Evolutionary conservation across 2,329 filamentous ascomycete genomes (phyloP).

Genomic region (Cladosporium velox): DNA sequence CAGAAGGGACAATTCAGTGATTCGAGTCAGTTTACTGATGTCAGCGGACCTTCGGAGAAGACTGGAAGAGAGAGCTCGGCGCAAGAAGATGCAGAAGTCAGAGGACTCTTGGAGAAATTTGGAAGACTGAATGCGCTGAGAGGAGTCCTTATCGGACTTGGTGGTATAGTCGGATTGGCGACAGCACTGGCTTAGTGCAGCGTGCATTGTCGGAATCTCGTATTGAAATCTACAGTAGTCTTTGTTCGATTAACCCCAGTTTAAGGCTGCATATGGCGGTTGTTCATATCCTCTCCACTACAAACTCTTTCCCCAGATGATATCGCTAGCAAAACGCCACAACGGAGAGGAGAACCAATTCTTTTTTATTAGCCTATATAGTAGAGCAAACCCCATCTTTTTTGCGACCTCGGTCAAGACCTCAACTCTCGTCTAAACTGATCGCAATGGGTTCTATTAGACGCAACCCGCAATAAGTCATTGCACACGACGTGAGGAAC

Average conservation of each 20-base stretch:
- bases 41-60: conserved; percentile 33
- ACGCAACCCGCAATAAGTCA: neutral
- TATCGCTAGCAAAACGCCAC: neutral
- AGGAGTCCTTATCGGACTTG: conserved; percentile 29
- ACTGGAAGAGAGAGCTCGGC: conserved; percentile 40
- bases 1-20: conserved; percentile 27
- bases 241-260: neutral
- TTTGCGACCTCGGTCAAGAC: neutral
- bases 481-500: neutral
- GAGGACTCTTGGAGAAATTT: conserved; percentile 39
- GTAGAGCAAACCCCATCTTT: neutral
- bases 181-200: neutral
- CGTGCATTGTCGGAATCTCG: neutral
- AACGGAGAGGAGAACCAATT: neutral
- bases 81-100: conserved; percentile 43
- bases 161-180: conserved; percentile 30
- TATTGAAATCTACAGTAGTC: neutral
- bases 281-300: neutral
- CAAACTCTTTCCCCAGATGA: neutral
- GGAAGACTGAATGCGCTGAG: conserved; percentile 30
- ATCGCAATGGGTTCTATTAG: neutral
- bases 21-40: conserved; percentile 31
- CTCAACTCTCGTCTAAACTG: neutral
- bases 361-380: neutral
- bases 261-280: neutral